phyloP scores from a whole-genome alignment of 2,329 filamentous ascomycete genomes.

The Cladobotryum mycophilum region DNA sequence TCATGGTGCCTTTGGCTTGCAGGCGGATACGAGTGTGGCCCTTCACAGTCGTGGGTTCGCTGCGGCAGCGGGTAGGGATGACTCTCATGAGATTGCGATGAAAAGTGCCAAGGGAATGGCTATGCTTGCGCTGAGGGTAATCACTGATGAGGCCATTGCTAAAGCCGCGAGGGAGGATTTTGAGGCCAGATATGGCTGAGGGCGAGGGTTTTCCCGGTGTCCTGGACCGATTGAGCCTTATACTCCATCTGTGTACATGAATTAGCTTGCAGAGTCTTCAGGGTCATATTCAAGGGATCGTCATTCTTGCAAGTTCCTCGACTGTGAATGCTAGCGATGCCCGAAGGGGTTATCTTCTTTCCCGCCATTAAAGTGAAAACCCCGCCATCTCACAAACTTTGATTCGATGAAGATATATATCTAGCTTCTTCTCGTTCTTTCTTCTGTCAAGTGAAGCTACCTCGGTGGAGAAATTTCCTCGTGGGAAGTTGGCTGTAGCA shows the following conservation, averaged over 20 bases:
- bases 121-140: conserved; percentile 26
- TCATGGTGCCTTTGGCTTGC: conserved; percentile 42
- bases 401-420: too few relatives aligned
- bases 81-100: conserved; percentile 34
- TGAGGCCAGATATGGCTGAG: conserved; percentile 8
- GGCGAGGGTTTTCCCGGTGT: not conserved
- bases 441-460: too few relatives aligned
- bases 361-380: too few relatives aligned
- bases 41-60: conserved; percentile 38
- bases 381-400: too few relatives aligned
- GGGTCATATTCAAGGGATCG: too few relatives aligned
- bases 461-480: too few relatives aligned
- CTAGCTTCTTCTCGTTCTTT: too few relatives aligned
- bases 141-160: conserved; percentile 18
- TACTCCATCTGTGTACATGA: not conserved
- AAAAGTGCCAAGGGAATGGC: conserved; percentile 41
- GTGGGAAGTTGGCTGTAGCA: too few relatives aligned
- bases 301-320: too few relatives aligned
- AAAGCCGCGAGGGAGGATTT: conserved; percentile 15
- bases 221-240: not conserved
- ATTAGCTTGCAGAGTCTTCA: not conserved
- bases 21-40: conserved; percentile 28
- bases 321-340: too few relatives aligned
- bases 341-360: too few relatives aligned
- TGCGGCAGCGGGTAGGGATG: conserved; percentile 35